Evolutionary conservation across 176 grass and related monocot species (phyloP).

Genomic region (Chloris gayana): DNA sequence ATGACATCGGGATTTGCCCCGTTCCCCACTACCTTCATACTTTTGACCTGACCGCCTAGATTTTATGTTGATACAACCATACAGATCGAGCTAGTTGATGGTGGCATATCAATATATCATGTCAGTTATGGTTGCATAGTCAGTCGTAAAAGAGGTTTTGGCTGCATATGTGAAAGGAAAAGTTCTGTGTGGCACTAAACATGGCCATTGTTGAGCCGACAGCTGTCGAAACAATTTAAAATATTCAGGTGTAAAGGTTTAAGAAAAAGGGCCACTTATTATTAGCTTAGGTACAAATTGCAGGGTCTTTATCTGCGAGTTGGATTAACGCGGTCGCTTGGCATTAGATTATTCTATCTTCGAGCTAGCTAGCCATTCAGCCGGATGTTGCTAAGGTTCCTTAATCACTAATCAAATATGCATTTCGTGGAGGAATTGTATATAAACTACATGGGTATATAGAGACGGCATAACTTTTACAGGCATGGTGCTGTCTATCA

Average conservation of each 20-base stretch:
- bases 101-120: neutral
- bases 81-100: too few species aligned
- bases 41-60: neutral
- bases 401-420: neutral
- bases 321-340: neutral
- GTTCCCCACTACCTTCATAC: neutral
- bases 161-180: neutral
- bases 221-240: neutral
- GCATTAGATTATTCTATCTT: neutral
- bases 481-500: too few species aligned
- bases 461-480: too few species aligned
- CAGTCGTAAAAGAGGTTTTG: neutral
- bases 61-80: neutral
- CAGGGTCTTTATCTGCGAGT: neutral
- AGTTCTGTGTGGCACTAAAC: neutral
- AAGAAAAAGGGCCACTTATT: neutral
- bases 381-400: neutral
- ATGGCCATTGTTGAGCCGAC: neutral
- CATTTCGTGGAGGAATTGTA: neutral
- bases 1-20: too few species aligned
- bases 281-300: neutral
- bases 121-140: neutral
- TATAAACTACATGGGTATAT: neutral
- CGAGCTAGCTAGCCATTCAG: neutral
- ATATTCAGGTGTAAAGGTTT: neutral